phyloP scores from a whole-genome alignment of 768 basidiomycete species.

The Melanogaster broomeanus region DNA sequence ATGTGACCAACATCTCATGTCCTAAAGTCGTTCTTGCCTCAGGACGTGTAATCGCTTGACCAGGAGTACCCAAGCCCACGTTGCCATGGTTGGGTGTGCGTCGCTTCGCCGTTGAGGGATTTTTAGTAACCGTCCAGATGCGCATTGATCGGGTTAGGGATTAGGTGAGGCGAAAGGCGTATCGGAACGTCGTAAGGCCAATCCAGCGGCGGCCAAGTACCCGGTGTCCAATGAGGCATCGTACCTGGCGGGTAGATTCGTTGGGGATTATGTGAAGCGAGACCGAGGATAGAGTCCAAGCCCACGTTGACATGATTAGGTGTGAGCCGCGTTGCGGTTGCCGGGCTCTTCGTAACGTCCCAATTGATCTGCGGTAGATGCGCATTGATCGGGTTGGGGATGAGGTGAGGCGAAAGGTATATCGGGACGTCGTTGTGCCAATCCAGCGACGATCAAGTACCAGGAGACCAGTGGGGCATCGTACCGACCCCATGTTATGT shows the following conservation, averaged over 20 bases:
- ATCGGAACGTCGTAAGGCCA: constrained; percentile 22
- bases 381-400: constrained; percentile 33
- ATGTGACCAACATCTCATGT: constrained; percentile 22
- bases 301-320: constrained; percentile 25
- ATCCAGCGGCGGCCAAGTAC: constrained; percentile 30
- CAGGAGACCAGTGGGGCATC: constrained; percentile 27
- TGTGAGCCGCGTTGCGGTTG: constrained; percentile 32
- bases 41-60: constrained; percentile 23
- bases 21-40: constrained; percentile 21
- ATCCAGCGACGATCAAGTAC: constrained; percentile 29
- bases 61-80: constrained; percentile 19
- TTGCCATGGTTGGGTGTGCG: constrained; percentile 29
- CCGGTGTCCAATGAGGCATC: constrained; percentile 27
- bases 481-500: constrained; percentile 24
- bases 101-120: constrained; percentile 32
- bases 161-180: constrained; percentile 26
- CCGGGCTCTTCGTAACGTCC: constrained; percentile 38
- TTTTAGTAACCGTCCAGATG: constrained; percentile 32
- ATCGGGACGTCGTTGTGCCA: constrained; percentile 22
- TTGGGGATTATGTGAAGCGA: too few relatives aligned
- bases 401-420: constrained; percentile 26
- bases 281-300: constrained; percentile 12
- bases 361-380: constrained; percentile 33
- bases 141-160: constrained; percentile 33
- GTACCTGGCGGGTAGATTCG: constrained; percentile 24